phyloP scores from a whole-genome alignment of 352 stramenopile genomes.

The Globisporangium cystogenes region DNA sequence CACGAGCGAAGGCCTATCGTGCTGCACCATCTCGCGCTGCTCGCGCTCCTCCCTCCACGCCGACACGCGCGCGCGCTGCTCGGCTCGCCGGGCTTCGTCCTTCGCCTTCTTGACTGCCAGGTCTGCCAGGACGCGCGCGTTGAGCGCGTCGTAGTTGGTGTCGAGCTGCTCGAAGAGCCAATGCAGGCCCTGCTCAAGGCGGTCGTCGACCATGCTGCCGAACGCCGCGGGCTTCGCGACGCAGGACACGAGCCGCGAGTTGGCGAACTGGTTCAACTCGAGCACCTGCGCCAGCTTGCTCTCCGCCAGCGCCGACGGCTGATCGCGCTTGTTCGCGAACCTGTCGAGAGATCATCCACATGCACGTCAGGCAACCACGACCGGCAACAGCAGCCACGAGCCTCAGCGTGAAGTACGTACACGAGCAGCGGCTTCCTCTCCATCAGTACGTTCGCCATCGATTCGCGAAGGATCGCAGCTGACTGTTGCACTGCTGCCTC shows the following conservation, averaged over 20 bases:
- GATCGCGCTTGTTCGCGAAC: conserved; percentile 77
- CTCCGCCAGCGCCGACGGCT: conserved; percentile 30
- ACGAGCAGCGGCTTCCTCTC: conserved; percentile 61
- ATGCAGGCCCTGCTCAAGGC: conserved; percentile 53
- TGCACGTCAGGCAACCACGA: background rate
- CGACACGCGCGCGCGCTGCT: conserved; percentile 55
- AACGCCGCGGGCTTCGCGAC: conserved; percentile 58
- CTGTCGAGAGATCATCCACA: conserved; percentile 22
- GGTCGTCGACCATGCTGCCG: conserved; percentile 45
- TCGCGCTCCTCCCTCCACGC: conserved; percentile 76
- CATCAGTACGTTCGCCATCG: conserved; percentile 55
- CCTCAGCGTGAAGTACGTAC: conserved; percentile 20
- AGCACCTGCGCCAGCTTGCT: conserved; percentile 30
- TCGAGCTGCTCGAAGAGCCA: conserved; percentile 74
- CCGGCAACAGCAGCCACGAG: too few species aligned
- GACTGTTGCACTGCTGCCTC: conserved; percentile 42
- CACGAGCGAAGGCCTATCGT: conserved; percentile 33
- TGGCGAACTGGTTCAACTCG: conserved; percentile 28
- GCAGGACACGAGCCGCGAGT: conserved; percentile 41
- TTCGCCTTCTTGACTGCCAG: conserved; percentile 47
- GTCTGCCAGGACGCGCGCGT: conserved; percentile 44
- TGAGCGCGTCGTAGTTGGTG: conserved; percentile 35
- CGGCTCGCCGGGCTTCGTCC: conserved; percentile 46
- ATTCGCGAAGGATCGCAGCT: conserved; percentile 35
- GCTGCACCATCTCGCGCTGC: conserved; percentile 40